phyloP scores from a whole-genome alignment of 805 yeast species.

The Wickerhamomyces mucosus region DNA sequence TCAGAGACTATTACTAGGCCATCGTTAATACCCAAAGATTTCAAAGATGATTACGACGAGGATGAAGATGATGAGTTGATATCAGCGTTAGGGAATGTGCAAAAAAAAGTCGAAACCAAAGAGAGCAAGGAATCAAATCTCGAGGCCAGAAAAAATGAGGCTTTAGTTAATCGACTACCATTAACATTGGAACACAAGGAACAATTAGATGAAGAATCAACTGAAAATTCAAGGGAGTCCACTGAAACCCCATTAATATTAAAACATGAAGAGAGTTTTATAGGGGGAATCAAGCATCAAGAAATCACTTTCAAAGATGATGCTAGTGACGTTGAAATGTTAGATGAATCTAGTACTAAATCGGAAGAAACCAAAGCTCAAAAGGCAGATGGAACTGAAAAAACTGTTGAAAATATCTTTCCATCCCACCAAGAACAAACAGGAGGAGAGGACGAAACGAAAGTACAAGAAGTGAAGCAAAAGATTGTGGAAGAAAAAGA shows the following conservation, averaged over 20 bases:
- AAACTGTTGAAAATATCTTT: not conserved
- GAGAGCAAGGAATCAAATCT: not conserved
- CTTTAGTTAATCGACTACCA: conserved; percentile 11
- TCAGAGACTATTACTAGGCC: no score
- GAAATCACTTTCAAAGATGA: no score
- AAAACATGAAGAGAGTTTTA: no score
- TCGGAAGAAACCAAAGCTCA: no score
- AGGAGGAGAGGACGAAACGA: conserved; percentile 1
- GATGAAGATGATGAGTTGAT: conserved; percentile 16
- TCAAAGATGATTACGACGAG: conserved; percentile 14
- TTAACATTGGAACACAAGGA: conserved; percentile 14
- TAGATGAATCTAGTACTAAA: no score
- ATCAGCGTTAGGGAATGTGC: conserved; percentile 1
- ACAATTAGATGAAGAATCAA: conserved; percentile 6
- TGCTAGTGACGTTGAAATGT: no score
- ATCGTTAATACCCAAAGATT: conserved; percentile 19
- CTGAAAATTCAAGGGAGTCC: conserved; percentile 6
- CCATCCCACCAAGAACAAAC: not conserved
- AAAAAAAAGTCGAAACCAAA: not conserved
- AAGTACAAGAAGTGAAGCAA: conserved; percentile 1
- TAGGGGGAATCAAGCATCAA: no score
- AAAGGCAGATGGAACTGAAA: not conserved
- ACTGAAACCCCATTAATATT: conserved; percentile 4
- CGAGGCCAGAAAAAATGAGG: conserved; percentile 1
- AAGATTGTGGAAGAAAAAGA: conserved; percentile 1